Conservation (phyloP, 306 rosid species). For the Vigna radiata region DNA sequence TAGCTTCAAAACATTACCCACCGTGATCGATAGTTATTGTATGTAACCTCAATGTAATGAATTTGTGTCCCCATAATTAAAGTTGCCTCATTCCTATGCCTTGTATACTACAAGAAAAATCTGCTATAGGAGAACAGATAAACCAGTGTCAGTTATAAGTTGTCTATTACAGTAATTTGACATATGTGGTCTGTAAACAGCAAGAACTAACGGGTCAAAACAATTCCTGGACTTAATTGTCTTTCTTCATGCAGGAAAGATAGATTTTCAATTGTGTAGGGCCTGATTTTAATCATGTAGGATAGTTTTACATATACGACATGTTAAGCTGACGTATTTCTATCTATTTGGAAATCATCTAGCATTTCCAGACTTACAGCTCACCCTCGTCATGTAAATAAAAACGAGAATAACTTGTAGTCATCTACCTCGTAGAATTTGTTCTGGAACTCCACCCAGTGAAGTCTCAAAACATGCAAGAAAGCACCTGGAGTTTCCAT, state of each 20-base stretch:
- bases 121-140: neutral
- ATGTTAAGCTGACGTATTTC: too few relatives aligned
- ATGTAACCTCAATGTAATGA: neutral
- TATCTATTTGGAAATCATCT: neutral
- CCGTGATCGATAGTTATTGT: neutral
- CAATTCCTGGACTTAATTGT: neutral
- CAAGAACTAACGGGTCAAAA: neutral
- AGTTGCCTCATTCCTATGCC: neutral
- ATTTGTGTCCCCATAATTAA: neutral
- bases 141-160: neutral
- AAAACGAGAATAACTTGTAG: slow-evolving; percentile 78
- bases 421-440: slow-evolving; percentile 95
- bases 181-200: neutral
- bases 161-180: neutral
- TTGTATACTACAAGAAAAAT: neutral
- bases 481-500: slow-evolving; percentile 97
- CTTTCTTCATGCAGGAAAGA: neutral
- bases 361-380: slow-evolving; percentile 28
- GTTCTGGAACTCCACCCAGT: slow-evolving; percentile 98
- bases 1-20: slow-evolving; percentile 5
- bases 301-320: too few relatives aligned
- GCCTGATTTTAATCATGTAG: too few relatives aligned
- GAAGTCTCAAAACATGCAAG: slow-evolving; percentile 96
- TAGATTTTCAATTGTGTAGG: too few relatives aligned
- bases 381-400: slow-evolving; percentile 76